Evolutionary conservation across 148 eudicot genomes (phyloP).

Genomic region (Camellia granthamiana): DNA sequence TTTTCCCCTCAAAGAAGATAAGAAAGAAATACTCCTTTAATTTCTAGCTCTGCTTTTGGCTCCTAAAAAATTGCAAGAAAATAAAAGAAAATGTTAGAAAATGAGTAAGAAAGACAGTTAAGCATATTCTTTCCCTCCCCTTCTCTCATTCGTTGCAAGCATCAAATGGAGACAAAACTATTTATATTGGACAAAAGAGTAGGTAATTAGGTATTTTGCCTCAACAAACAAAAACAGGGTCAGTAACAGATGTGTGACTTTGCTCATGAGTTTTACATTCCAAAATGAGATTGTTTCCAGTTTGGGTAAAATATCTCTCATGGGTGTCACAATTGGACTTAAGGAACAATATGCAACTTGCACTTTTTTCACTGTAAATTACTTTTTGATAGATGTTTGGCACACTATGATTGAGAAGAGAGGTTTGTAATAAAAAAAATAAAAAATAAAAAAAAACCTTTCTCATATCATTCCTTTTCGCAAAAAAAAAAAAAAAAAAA

Average conservation of each 20-base stretch:
- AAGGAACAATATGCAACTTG: neutral
- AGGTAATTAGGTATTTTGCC: neutral
- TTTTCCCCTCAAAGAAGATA: neutral
- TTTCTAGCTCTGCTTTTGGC: neutral
- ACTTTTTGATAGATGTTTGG: neutral
- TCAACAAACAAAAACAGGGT: neutral
- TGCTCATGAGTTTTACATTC: neutral
- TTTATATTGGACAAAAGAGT: neutral
- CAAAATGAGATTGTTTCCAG: neutral
- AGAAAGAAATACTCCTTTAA: neutral
- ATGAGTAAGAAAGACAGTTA: neutral
- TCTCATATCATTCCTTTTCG: no score
- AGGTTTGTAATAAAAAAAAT: no score
- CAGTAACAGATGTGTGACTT: neutral
- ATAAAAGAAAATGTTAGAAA: neutral
- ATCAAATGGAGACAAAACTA: conserved; percentile 3
- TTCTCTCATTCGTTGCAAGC: conserved; percentile 2
- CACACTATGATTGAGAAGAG: neutral
- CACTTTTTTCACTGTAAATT: neutral
- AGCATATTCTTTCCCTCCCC: conserved; percentile 15
- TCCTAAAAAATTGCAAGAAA: neutral
- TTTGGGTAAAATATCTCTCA: neutral
- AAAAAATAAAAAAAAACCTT: no score
- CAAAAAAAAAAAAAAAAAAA: no score
- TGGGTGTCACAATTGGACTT: neutral